A percentile compares a stretch with the other conserved stretches of the same genome.
Conservation (phyloP, 202 grass and related monocot species). For the Saccharum hybrid region DNA sequence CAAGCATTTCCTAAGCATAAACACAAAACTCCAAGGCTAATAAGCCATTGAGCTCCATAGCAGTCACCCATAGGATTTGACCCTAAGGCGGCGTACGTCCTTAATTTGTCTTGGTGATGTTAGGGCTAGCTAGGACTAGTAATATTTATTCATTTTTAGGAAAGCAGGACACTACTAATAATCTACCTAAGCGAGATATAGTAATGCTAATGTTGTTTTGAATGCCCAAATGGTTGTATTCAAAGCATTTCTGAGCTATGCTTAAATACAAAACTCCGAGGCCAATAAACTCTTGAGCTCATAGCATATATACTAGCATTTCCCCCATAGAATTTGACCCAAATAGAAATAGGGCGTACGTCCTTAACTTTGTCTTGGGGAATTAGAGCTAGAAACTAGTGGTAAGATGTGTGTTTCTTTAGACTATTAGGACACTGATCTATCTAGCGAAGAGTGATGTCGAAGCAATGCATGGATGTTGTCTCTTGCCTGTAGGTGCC, state of each 20-base stretch:
- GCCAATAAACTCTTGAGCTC: neutral
- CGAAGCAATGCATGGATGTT: slow-evolving; percentile 50
- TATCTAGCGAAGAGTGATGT: slow-evolving; percentile 36
- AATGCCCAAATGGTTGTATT: neutral
- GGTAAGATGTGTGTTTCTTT: neutral
- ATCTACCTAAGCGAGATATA: neutral
- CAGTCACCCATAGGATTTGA: slow-evolving; percentile 44
- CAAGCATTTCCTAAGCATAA: slow-evolving; percentile 1
- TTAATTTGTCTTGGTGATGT: neutral
- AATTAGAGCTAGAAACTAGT: neutral
- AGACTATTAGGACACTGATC: neutral
- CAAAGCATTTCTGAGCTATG: neutral
- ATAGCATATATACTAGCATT: neutral
- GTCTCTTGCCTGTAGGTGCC: slow-evolving; percentile 36
- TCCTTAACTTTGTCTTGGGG: neutral
- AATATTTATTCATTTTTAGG: neutral
- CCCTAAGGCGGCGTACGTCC: slow-evolving; percentile 13
- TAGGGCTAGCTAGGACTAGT: neutral
- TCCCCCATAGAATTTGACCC: neutral
- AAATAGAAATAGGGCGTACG: neutral
- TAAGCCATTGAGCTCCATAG: neutral
- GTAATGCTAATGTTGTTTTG: neutral
- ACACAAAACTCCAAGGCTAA: slow-evolving; percentile 26
- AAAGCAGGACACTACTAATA: neutral
- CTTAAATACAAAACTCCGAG: neutral